Evolutionary conservation across 176 grass and related monocot genomes (phyloP).

Genomic region (Rhipidocladum racemiflorum): DNA sequence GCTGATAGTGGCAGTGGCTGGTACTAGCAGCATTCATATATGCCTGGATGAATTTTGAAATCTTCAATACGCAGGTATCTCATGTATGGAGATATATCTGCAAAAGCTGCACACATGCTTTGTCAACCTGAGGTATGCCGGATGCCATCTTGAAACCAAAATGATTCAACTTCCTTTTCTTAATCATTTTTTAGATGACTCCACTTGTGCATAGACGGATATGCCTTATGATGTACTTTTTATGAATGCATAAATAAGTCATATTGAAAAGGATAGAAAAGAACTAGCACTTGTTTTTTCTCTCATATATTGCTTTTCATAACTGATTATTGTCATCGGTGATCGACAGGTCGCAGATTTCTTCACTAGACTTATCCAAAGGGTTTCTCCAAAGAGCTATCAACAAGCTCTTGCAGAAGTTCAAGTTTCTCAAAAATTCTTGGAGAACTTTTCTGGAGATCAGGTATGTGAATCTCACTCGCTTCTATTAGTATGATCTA

Average conservation of each 20-base stretch:
- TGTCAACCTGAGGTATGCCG: conserved; percentile 74
- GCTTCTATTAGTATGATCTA: background rate
- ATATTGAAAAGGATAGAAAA: background rate
- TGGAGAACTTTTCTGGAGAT: conserved; percentile 96
- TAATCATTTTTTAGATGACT: background rate
- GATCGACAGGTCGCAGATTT: conserved; percentile 65
- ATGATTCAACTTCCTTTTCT: background rate
- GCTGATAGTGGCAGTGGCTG: background rate
- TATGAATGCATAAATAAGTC: background rate
- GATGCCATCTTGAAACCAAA: conserved; percentile 39
- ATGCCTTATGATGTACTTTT: background rate
- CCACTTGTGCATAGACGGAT: background rate
- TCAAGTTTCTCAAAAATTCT: conserved; percentile 85
- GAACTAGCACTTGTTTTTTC: background rate
- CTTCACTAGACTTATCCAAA: conserved; percentile 86
- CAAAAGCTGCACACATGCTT: conserved; percentile 78
- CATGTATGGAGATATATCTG: conserved; percentile 89
- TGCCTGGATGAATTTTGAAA: background rate
- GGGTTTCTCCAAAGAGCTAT: conserved; percentile 97
- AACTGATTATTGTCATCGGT: background rate
- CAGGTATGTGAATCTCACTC: conserved; percentile 51
- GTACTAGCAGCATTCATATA: background rate
- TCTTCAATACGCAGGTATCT: conserved; percentile 60
- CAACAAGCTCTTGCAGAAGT: conserved; percentile 94
- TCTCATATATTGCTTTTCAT: background rate